phyloP scores from a whole-genome alignment of 805 yeast species.

The Lipomyces kockii region DNA sequence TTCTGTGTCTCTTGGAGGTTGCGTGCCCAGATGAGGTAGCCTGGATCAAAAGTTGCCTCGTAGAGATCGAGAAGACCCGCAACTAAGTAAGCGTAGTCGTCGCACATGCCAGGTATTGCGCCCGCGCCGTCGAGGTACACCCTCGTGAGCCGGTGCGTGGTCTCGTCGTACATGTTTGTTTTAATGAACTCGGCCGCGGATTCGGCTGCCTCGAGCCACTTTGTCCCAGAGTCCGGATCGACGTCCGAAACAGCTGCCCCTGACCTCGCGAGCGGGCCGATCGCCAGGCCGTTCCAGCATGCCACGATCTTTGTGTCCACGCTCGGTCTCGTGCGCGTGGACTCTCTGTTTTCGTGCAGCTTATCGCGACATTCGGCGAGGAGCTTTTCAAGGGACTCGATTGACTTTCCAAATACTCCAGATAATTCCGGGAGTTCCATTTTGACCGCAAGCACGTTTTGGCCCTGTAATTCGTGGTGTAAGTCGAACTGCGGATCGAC shows the following conservation, averaged over 20 bases:
- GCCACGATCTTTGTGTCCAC: conserved; percentile 46
- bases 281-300: conserved; percentile 48
- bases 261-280: conserved; percentile 47
- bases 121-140: conserved; percentile 30
- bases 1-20: conserved; percentile 45
- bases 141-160: conserved; percentile 35
- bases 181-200: conserved; percentile 40
- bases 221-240: conserved; percentile 24
- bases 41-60: conserved; percentile 42
- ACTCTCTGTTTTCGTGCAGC: conserved; percentile 39
- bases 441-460: conserved; percentile 45
- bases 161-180: conserved; percentile 38
- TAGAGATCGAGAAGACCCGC: conserved; percentile 46
- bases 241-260: conserved; percentile 33
- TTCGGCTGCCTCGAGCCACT: conserved; percentile 40
- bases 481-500: conserved; percentile 45
- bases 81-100: conserved; percentile 48
- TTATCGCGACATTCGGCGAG: conserved; percentile 39
- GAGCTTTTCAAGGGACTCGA: conserved; percentile 36
- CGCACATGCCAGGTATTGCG: conserved; percentile 41
- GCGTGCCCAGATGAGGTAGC: conserved; percentile 43
- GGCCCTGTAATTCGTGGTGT: conserved; percentile 41
- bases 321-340: conserved; percentile 40
- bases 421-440: conserved; percentile 42
- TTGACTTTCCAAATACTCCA: conserved; percentile 43